These are phyloP conservation scores for Mycogone perniciosa DNA, from an alignment of 2,329 filamentous ascomycete genomes.

Conservation along the genomic window DNA sequence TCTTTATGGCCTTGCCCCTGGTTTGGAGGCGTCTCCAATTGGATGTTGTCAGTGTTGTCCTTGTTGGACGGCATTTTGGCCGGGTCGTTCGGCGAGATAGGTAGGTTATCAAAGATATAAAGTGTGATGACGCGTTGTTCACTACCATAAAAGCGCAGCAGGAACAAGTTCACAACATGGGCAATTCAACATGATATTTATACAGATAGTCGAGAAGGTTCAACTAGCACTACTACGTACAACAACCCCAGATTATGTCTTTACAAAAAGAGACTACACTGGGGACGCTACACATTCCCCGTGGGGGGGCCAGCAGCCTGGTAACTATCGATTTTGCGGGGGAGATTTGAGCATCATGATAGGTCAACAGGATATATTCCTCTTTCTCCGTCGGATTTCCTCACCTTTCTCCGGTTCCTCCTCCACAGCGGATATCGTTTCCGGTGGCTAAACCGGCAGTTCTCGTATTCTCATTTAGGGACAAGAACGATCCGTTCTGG, in stretches of 20 bases:
- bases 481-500: not conserved
- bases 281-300: conserved; percentile 1
- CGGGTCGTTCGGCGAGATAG: too few species aligned
- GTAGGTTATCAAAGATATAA: too few species aligned
- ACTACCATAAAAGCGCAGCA: not conserved
- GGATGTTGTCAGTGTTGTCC: conserved; percentile 9
- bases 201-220: not conserved
- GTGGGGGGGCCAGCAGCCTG: not conserved
- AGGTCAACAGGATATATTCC: conserved; percentile 1
- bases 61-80: conserved; percentile 4
- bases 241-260: not conserved
- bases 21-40: not conserved
- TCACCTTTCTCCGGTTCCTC: conserved; percentile 4
- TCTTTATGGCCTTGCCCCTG: not conserved
- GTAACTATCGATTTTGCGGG: conserved; percentile 1
- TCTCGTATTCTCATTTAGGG: too few species aligned
- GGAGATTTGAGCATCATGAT: conserved; percentile 3
- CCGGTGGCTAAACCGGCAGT: not conserved
- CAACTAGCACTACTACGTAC: not conserved
- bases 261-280: not conserved
- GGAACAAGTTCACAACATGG: not conserved
- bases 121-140: too few species aligned
- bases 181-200: conserved; percentile 5
- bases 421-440: conserved; percentile 5
- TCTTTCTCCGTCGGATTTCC: conserved; percentile 8